Percentiles rank a stretch among this genome's conserved stretches.
Evolutionary conservation across 805 yeast genomes (phyloP).

Genomic region (Ogataea trehalophila): DNA sequence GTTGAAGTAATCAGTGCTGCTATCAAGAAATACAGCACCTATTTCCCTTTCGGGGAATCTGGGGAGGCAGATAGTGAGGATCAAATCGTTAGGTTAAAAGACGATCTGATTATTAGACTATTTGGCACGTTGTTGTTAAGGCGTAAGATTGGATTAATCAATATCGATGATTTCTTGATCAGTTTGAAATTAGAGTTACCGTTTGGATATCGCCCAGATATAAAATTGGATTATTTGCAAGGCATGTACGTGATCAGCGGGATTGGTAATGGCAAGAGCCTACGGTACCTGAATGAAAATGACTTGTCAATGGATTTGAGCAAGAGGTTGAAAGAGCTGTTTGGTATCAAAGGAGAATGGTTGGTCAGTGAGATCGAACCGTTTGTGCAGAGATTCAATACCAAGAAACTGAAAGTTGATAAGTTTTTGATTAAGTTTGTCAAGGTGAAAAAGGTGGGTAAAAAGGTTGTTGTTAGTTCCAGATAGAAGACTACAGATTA

Average conservation of each 20-base stretch:
- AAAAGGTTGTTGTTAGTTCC: conserved; percentile 22
- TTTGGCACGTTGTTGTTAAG: conserved; percentile 15
- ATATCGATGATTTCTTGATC: conserved; percentile 51
- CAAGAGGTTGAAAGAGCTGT: conserved; percentile 47
- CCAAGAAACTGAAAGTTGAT: conserved; percentile 49
- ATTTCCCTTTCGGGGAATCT: conserved; percentile 5
- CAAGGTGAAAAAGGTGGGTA: conserved; percentile 44
- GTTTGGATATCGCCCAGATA: conserved; percentile 43
- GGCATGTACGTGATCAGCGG: conserved; percentile 23
- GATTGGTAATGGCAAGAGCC: conserved; percentile 28
- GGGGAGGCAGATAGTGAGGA: conserved; percentile 8
- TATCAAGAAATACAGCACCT: conserved; percentile 4
- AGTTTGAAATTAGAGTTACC: conserved; percentile 64
- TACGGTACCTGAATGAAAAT: conserved; percentile 50
- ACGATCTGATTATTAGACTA: conserved; percentile 15
- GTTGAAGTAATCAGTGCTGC: conserved; percentile 8
- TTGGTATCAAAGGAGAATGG: conserved; percentile 56
- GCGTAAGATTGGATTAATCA: conserved; percentile 3
- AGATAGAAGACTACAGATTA: conserved; percentile 3
- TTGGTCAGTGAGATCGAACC: conserved; percentile 57
- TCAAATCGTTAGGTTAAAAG: conserved; percentile 3
- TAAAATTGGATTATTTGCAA: conserved; percentile 42
- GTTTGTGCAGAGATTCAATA: conserved; percentile 54
- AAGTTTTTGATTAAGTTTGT: conserved; percentile 61
- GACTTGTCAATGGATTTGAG: conserved; percentile 45